A percentile compares a stretch with the other conserved stretches of the same genome.
phyloP scores from a whole-genome alignment of 169 alveolate species.

The Theileria parva region DNA sequence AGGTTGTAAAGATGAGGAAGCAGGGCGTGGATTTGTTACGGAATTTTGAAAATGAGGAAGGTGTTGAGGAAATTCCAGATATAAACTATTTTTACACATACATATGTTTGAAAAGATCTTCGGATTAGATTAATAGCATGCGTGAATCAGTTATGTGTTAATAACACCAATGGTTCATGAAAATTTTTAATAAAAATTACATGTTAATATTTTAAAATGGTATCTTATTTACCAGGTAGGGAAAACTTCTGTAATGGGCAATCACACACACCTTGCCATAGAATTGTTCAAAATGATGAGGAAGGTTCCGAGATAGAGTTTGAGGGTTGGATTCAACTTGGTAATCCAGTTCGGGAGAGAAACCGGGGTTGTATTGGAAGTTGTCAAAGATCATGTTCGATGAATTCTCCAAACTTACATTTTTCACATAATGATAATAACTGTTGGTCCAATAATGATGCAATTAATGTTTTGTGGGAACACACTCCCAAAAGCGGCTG shows the following conservation, averaged over 20 bases:
- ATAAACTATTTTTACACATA: slow-evolving; percentile 28
- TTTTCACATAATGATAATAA: background rate
- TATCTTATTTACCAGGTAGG: slow-evolving; percentile 4
- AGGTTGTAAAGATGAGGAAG: slow-evolving; percentile 33
- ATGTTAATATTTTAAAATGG: slow-evolving; percentile 14
- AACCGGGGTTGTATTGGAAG: slow-evolving; percentile 11
- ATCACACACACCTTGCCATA: slow-evolving; percentile 6
- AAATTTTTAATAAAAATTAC: background rate
- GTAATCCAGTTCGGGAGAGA: slow-evolving; percentile 7
- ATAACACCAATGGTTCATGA: slow-evolving; percentile 17
- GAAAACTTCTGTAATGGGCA: slow-evolving; percentile 1
- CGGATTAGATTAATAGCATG: slow-evolving; percentile 16
- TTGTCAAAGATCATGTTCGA: slow-evolving; percentile 28
- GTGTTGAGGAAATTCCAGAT: slow-evolving; percentile 12
- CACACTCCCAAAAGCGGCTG: background rate
- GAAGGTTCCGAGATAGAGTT: slow-evolving; percentile 67
- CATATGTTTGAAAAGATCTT: slow-evolving; percentile 28
- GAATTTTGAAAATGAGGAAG: slow-evolving; percentile 23
- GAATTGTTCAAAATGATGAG: slow-evolving; percentile 35
- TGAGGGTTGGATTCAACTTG: slow-evolving; percentile 66
- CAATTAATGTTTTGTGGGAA: background rate
- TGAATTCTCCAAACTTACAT: background rate
- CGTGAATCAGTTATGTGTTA: slow-evolving; percentile 25
- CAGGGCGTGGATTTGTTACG: slow-evolving; percentile 22
- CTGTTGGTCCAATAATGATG: slow-evolving; percentile 4